A percentile compares a stretch with the other conserved stretches of the same genome.
Evolutionary conservation across 768 basidiomycete genomes (phyloP).

Genomic region (Hygrocybe punicea): DNA sequence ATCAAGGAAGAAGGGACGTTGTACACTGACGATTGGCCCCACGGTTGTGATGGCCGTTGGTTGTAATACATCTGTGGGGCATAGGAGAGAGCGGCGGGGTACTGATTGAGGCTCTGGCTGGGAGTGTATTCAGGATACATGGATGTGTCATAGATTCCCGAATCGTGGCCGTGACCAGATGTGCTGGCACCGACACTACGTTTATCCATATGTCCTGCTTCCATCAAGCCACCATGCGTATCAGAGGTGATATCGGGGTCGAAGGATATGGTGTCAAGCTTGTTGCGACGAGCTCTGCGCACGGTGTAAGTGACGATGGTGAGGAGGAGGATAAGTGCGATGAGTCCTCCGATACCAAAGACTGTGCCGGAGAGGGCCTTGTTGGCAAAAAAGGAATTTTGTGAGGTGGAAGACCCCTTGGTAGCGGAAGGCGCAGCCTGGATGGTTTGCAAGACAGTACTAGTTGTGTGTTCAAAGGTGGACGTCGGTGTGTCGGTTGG

Average conservation of each 20-base stretch:
- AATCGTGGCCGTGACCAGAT: constrained; percentile 4
- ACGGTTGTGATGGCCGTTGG: not conserved
- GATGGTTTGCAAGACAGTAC: constrained; percentile 28
- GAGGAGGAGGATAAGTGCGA: constrained; percentile 46
- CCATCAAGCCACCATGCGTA: constrained; percentile 2
- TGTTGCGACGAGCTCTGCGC: constrained; percentile 46
- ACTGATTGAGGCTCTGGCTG: not conserved
- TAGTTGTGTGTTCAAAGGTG: constrained; percentile 12
- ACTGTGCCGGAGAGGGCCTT: constrained; percentile 60
- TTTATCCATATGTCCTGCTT: not conserved
- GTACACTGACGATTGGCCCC: not conserved
- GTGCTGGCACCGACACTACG: not conserved
- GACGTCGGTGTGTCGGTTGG: constrained; percentile 13
- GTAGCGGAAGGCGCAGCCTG: constrained; percentile 27
- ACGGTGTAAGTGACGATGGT: constrained; percentile 44
- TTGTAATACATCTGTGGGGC: not conserved
- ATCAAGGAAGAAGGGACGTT: constrained; percentile 3
- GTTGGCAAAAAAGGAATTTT: constrained; percentile 57
- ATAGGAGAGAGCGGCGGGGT: not conserved
- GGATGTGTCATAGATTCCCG: not conserved
- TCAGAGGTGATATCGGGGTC: constrained; percentile 37
- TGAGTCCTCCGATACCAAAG: constrained; percentile 51
- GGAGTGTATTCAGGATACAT: constrained; percentile 6
- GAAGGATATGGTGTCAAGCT: constrained; percentile 50
- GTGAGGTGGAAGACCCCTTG: constrained; percentile 11